Percentiles rank a stretch among this genome's conserved stretches.
These are phyloP conservation scores for Starmerella ratchasimensis DNA, from an alignment of 805 yeast species.

Conservation along the genomic window DNA sequence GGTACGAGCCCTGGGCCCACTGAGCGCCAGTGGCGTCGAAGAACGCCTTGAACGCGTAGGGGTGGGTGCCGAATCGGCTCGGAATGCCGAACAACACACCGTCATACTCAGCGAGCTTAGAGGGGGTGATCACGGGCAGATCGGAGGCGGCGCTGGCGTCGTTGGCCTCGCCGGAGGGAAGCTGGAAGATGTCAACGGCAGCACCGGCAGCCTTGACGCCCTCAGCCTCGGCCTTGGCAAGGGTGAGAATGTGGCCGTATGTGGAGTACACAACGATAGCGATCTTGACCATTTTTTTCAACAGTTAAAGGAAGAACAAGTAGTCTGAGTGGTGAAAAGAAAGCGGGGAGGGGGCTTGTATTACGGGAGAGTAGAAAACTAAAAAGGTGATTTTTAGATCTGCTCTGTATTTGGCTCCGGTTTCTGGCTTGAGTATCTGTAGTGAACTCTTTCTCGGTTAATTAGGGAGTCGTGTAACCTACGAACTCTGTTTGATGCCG, in stretches of 20 bases:
- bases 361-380: neutral
- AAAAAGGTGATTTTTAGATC: too few relatives aligned
- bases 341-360: neutral
- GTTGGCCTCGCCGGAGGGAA: slow-evolving; percentile 42
- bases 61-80: slow-evolving; percentile 69
- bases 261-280: slow-evolving; percentile 55
- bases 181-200: slow-evolving; percentile 54
- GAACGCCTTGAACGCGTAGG: slow-evolving; percentile 66
- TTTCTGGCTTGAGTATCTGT: too few relatives aligned
- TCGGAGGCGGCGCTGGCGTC: slow-evolving; percentile 31
- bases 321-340: neutral
- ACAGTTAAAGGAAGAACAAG: too few relatives aligned
- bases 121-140: slow-evolving; percentile 46
- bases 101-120: slow-evolving; percentile 50
- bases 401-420: too few relatives aligned
- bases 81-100: slow-evolving; percentile 78
- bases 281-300: slow-evolving; percentile 22
- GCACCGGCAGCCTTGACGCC: slow-evolving; percentile 64
- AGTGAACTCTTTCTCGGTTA: too few relatives aligned
- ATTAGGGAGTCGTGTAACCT: too few relatives aligned
- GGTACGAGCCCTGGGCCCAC: slow-evolving; percentile 62
- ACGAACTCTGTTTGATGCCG: too few relatives aligned
- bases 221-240: slow-evolving; percentile 53
- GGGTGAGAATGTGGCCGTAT: slow-evolving; percentile 57
- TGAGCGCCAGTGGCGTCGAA: slow-evolving; percentile 67